phyloP scores from a whole-genome alignment of 768 basidiomycete genomes.

The Panaeolus papilionaceus region DNA sequence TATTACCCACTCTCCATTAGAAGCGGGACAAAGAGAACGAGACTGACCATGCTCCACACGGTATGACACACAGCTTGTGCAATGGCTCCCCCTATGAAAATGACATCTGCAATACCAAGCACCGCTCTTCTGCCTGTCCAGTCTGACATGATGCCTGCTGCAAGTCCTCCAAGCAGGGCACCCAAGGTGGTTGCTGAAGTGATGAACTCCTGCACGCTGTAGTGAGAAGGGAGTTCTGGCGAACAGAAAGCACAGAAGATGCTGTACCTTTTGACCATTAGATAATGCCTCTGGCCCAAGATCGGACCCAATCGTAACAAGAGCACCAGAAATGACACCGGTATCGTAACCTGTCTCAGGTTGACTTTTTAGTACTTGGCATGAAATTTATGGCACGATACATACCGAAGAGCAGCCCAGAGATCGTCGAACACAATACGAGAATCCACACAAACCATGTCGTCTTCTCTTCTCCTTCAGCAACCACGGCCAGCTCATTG shows the following conservation, averaged over 20 bases:
- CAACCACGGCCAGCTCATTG: conserved; percentile 62
- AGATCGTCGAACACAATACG: conserved; percentile 76
- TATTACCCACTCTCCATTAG: background rate
- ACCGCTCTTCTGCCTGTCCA: conserved; percentile 72
- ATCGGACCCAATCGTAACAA: conserved; percentile 74
- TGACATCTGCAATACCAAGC: conserved; percentile 68
- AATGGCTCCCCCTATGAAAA: conserved; percentile 79
- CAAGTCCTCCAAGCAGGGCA: conserved; percentile 76
- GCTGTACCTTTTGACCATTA: conserved; percentile 64
- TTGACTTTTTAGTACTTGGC: background rate
- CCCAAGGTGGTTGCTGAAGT: conserved; percentile 82
- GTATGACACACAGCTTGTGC: conserved; percentile 73
- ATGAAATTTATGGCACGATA: background rate
- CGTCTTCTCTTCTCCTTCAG: conserved; percentile 69
- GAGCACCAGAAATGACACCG: conserved; percentile 81
- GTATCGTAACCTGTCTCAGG: conserved; percentile 72
- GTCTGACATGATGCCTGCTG: conserved; percentile 73
- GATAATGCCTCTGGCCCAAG: conserved; percentile 63
- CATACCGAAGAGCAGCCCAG: conserved; percentile 78
- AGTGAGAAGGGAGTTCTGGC: background rate
- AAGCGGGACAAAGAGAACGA: background rate
- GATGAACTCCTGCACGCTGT: conserved; percentile 66
- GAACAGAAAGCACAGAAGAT: conserved; percentile 1
- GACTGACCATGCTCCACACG: conserved; percentile 69
- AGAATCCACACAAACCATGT: conserved; percentile 83